Evolutionary conservation across 331 rosid genomes (phyloP).

Genomic region (Malus hybrid): DNA sequence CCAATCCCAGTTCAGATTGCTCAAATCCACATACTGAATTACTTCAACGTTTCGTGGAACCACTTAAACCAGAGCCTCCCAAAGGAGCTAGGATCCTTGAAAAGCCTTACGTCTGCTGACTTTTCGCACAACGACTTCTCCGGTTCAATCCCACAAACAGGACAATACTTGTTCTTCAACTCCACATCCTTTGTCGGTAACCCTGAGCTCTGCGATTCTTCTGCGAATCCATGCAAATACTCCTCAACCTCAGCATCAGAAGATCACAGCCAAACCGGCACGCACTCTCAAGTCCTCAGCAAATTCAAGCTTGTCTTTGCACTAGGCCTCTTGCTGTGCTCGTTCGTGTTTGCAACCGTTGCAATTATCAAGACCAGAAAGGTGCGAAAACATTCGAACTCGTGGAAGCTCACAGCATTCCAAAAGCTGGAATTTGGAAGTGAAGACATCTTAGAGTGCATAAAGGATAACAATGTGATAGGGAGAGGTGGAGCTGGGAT

Average conservation of each 20-base stretch:
- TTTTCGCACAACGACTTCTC: constrained; percentile 81
- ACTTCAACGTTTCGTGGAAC: constrained; percentile 84
- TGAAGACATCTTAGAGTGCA: constrained; percentile 53
- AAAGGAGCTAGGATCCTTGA: constrained; percentile 55
- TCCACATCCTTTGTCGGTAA: constrained; percentile 64
- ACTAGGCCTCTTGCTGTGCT: constrained; percentile 50
- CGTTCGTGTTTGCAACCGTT: constrained; percentile 46
- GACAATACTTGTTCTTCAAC: constrained; percentile 65
- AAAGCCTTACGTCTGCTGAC: constrained; percentile 81
- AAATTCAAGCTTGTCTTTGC: constrained; percentile 63
- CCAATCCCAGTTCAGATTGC: constrained; percentile 65
- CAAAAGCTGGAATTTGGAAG: constrained; percentile 69
- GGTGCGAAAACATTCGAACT: constrained; percentile 24
- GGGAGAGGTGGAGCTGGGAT: constrained; percentile 88
- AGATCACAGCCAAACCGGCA: constrained; percentile 13
- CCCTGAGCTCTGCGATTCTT: constrained; percentile 69
- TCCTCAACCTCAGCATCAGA: constrained; percentile 23
- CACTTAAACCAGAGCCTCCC: constrained; percentile 61
- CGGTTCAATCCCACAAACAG: constrained; percentile 68
- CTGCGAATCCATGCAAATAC: constrained; percentile 38
- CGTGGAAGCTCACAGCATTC: constrained; percentile 71
- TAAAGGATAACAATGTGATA: constrained; percentile 62
- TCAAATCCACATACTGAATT: constrained; percentile 62
- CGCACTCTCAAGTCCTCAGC: constrained; percentile 34
- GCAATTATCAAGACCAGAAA: constrained; percentile 55